These are phyloP conservation scores for Mucor ambiguus DNA, from an alignment of 371 early-diverging fungal genomes.

Conservation along the genomic window DNA sequence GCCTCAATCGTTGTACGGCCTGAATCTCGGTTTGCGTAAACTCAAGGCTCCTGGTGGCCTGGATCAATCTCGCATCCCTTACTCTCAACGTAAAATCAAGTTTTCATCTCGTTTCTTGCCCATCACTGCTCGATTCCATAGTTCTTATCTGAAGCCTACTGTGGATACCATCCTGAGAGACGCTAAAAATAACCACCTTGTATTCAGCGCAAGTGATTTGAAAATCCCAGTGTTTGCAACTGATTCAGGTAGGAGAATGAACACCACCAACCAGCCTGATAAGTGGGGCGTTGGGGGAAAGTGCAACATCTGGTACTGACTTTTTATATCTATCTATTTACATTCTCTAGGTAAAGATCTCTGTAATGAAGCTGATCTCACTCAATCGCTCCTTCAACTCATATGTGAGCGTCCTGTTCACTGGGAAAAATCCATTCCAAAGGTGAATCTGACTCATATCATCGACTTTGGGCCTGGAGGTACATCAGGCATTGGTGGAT, in stretches of 20 bases:
- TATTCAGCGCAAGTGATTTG: slow-evolving; percentile 61
- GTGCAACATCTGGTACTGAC: neutral
- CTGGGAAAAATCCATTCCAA: slow-evolving; percentile 86
- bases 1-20: slow-evolving; percentile 88
- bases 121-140: slow-evolving; percentile 90
- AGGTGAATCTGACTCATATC: slow-evolving; percentile 78
- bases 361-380: slow-evolving; percentile 55
- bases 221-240: slow-evolving; percentile 81
- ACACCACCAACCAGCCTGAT: neutral
- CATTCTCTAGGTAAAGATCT: slow-evolving; percentile 63
- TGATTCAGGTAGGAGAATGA: slow-evolving; percentile 60
- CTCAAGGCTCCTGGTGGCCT: slow-evolving; percentile 80
- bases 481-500: slow-evolving; percentile 82
- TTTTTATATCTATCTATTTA: neutral
- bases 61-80: slow-evolving; percentile 87
- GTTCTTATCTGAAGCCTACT: slow-evolving; percentile 69
- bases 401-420: slow-evolving; percentile 83
- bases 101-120: slow-evolving; percentile 88
- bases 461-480: slow-evolving; percentile 96
- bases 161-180: slow-evolving; percentile 68
- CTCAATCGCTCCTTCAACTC: slow-evolving; percentile 74
- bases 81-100: slow-evolving; percentile 84
- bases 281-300: slow-evolving; percentile 47
- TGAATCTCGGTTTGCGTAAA: slow-evolving; percentile 86
- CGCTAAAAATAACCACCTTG: slow-evolving; percentile 58